These are phyloP conservation scores for Fraxinus albicans DNA, from an alignment of 305 asterid genomes.

Conservation along the genomic window DNA sequence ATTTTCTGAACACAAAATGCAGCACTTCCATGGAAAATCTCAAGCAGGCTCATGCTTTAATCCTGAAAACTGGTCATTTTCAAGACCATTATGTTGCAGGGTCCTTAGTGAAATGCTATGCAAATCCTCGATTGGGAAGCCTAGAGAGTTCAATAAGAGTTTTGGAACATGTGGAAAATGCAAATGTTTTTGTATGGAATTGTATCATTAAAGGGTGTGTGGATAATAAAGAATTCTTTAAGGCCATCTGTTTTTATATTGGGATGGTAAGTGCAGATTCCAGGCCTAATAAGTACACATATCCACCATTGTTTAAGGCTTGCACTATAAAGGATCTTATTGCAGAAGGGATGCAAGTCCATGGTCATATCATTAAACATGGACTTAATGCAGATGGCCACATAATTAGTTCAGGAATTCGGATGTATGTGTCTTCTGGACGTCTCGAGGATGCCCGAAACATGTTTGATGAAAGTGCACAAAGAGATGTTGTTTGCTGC, in stretches of 20 bases:
- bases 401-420: conserved; percentile 45
- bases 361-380: conserved; percentile 33
- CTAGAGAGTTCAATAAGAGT: conserved; percentile 15
- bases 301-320: conserved; percentile 44
- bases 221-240: conserved; percentile 25
- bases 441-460: conserved; percentile 30
- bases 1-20: conserved; percentile 43
- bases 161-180: conserved; percentile 36
- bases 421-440: conserved; percentile 45
- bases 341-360: conserved; percentile 42
- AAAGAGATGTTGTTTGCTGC: conserved; percentile 41
- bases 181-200: conserved; percentile 49
- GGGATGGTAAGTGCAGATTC: conserved; percentile 32
- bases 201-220: conserved; percentile 38
- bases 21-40: conserved; percentile 30
- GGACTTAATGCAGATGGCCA: conserved; percentile 33
- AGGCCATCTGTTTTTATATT: conserved; percentile 29
- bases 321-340: conserved; percentile 28
- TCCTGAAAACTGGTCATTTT: conserved; percentile 42
- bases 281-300: conserved; percentile 39
- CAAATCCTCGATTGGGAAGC: conserved; percentile 38
- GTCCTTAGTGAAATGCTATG: conserved; percentile 39
- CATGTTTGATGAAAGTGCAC: conserved; percentile 24
- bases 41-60: conserved; percentile 43
- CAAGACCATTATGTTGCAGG: conserved; percentile 50